Base-by-base conservation (phyloP, 208 protist genomes). In the Leishmania aethiopica region DNA sequence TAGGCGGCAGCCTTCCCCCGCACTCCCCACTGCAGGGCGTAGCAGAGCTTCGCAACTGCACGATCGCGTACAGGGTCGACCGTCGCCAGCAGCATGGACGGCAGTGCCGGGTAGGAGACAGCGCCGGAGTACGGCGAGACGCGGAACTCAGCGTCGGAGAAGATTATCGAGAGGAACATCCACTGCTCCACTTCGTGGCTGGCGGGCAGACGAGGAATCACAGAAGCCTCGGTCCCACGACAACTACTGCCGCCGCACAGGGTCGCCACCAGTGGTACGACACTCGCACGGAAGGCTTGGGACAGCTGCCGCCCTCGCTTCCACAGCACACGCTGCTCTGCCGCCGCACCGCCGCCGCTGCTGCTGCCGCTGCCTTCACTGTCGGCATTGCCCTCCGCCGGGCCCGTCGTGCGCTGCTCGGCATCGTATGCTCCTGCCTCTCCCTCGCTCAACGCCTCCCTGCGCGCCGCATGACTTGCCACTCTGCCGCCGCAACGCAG, bases 101-200 rank as follows among this genome's bases (percentile, higher is more conserved):
- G 92, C 42, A 91, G 71, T 7, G 82, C 82, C 10, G 93, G 91
- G 76, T 93, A 96, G 76, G 89, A 93, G 25, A 94, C 87, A 37
- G 79, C 80, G 10, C 88, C 88, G 25, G 80, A 85, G 71, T 84
- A 80, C 19, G 77, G 51, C 1, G 86, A 89, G n/a, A 96, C 70
- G 51, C 88, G 88, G 60, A 96, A 92, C 74, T 92, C 86, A 4
- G 93, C 60, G 60, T 96, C 93, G 5, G 88, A 74, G 37, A 92
- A 83, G 25, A 96, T 81, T 51, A 94, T 59, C 15, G 87, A 69
- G n/a, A 86, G 83, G 37, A 88, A 77, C 42, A 89, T 88, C 79
- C 87, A 91, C 84, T 87, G 73, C 32, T 80, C 53, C 55, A 91
- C 84, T 17, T 84, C 83, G 15, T 78, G 71, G 8, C 35, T 19